Conservation (phyloP, 345 rosid species). For the Linum tenue region DNA sequence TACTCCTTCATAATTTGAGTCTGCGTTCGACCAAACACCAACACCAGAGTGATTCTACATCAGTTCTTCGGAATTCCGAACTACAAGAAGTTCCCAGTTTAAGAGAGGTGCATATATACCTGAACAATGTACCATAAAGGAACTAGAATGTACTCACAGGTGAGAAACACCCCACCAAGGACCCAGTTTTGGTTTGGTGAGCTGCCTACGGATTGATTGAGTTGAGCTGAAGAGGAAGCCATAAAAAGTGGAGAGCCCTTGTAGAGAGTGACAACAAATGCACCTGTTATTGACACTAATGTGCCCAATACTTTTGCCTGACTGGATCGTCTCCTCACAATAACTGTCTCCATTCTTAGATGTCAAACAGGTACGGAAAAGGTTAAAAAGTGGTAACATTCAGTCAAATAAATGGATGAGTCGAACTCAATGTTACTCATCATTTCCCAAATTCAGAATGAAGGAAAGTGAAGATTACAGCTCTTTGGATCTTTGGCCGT, state of each 20-base stretch:
- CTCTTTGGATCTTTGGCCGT: too few relatives aligned
- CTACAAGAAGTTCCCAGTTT: background rate
- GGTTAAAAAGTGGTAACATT: background rate
- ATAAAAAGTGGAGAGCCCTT: background rate
- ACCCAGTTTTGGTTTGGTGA: background rate
- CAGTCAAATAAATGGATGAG: too few relatives aligned
- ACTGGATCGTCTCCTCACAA: background rate
- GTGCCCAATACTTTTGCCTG: conserved; percentile 4
- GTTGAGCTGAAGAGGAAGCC: background rate
- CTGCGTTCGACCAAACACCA: background rate
- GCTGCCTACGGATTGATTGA: background rate
- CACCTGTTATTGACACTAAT: conserved; percentile 1
- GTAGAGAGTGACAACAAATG: conserved; percentile 1
- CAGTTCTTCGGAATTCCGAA: background rate
- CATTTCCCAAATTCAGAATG: too few relatives aligned
- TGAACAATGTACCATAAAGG: background rate
- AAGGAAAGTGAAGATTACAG: too few relatives aligned
- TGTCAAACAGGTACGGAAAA: background rate
- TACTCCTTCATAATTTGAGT: background rate
- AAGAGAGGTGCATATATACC: background rate
- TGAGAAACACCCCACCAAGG: background rate
- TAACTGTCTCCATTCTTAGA: background rate
- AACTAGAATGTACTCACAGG: background rate
- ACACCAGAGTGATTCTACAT: background rate
- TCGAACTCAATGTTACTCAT: too few relatives aligned